Percentiles rank a stretch among this genome's conserved stretches.
Evolutionary conservation across 2,329 filamentous ascomycete genomes (phyloP).

Genomic region (Trichoderma sp.): DNA sequence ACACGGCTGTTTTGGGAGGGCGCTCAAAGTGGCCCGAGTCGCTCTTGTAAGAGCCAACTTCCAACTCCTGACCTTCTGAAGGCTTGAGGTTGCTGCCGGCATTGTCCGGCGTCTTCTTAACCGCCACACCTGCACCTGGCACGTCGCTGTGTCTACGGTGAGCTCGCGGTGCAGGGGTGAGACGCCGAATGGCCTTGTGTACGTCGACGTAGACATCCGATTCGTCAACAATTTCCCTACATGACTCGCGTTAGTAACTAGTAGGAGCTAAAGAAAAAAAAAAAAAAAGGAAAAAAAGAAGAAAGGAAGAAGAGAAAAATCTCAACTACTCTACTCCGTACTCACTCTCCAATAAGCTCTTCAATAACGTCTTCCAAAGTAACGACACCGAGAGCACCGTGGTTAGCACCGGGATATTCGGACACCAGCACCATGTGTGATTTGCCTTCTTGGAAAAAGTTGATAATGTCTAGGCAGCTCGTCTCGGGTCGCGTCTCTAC

Average conservation of each 20-base stretch:
- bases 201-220: conserved; percentile 98
- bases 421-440: conserved; percentile 98
- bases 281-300: not conserved
- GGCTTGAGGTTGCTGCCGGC: conserved; percentile 38
- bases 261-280: not conserved
- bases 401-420: conserved; percentile 81
- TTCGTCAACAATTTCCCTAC: conserved; percentile 94
- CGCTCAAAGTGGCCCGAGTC: conserved; percentile 41
- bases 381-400: conserved; percentile 87
- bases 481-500: conserved; percentile 94
- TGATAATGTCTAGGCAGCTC: conserved; percentile 96
- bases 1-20: conserved; percentile 52
- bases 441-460: conserved; percentile 99
- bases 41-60: conserved; percentile 37
- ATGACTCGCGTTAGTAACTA: conserved; percentile 23
- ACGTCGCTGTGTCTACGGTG: conserved; percentile 47
- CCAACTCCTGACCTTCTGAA: conserved; percentile 32
- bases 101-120: conserved; percentile 32
- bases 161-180: conserved; percentile 78
- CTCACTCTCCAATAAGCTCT: conserved; percentile 94
- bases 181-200: conserved; percentile 91
- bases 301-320: not conserved
- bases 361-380: conserved; percentile 98
- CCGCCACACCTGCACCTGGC: conserved; percentile 32
- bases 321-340: conserved; percentile 40